Conservation (phyloP, 495 filamentous ascomycete genomes). For the Aspergillus affinis region DNA sequence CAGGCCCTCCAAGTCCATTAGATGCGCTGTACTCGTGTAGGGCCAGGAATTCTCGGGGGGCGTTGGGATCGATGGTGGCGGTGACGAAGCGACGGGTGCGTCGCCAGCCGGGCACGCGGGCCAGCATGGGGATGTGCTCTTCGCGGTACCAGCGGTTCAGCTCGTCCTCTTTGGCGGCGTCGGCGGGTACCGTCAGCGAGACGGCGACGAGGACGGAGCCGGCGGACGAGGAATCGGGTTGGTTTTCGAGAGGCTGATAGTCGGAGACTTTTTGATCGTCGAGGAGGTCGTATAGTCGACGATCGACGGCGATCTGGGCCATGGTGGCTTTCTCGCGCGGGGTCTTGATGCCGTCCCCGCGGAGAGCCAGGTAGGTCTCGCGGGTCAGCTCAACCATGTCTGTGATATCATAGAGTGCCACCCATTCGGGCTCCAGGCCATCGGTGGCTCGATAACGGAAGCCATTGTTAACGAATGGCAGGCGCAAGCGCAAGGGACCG, state of each 20-base stretch:
- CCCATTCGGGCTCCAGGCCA: conserved; percentile 58
- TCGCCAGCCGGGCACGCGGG: conserved; percentile 73
- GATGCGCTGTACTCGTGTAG: conserved; percentile 69
- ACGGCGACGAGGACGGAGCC: conserved; percentile 64
- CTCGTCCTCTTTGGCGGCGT: conserved; percentile 53
- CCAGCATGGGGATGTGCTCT: conserved; percentile 69
- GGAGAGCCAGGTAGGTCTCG: conserved; percentile 63
- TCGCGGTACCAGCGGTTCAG: conserved; percentile 67
- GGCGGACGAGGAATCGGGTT: conserved; percentile 55
- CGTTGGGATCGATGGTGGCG: conserved; percentile 49
- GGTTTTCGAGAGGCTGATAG: conserved; percentile 58
- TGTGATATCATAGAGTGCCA: conserved; percentile 78
- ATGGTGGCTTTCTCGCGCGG: conserved; percentile 73
- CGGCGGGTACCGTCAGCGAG: conserved; percentile 53
- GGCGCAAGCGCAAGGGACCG: conserved; percentile 70
- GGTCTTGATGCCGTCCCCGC: conserved; percentile 62
- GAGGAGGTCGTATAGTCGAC: conserved; percentile 66
- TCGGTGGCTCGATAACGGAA: conserved; percentile 74
- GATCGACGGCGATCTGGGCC: conserved; percentile 68
- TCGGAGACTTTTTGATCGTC: conserved; percentile 48
- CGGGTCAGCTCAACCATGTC: conserved; percentile 67
- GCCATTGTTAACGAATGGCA: conserved; percentile 72
- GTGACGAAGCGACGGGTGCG: conserved; percentile 65
- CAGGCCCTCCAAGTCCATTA: conserved; percentile 63
- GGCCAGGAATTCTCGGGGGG: conserved; percentile 55